These are phyloP conservation scores for Erodium trifolium DNA, from an alignment of 441 rosid genomes.

Conservation along the genomic window DNA sequence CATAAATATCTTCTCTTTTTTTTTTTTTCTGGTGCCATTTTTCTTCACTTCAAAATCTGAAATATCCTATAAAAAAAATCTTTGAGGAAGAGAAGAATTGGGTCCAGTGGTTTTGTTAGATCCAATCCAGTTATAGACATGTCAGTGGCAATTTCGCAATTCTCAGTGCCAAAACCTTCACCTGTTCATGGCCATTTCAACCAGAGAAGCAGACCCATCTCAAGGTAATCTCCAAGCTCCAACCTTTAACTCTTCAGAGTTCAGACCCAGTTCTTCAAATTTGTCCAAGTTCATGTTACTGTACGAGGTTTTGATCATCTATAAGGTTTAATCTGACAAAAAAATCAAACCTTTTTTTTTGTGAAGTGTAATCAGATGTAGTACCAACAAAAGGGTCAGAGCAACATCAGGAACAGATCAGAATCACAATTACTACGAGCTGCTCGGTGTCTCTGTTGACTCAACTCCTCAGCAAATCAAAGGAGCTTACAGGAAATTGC, in stretches of 20 bases:
- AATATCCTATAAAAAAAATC: background rate
- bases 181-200: too few species aligned
- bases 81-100: background rate
- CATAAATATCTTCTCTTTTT: background rate
- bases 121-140: conserved; percentile 12
- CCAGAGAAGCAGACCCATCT: conserved; percentile 1
- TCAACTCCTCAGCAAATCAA: conserved; percentile 37
- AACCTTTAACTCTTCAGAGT: background rate
- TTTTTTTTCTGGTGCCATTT: background rate
- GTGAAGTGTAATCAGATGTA: conserved; percentile 25
- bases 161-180: conserved; percentile 19
- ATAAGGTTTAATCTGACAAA: background rate
- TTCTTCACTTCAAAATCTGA: background rate
- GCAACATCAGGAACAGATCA: conserved; percentile 18
- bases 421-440: conserved; percentile 36
- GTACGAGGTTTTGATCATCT: background rate
- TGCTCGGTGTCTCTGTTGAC: conserved; percentile 43
- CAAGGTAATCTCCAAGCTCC: conserved; percentile 23
- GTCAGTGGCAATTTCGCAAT: conserved; percentile 17
- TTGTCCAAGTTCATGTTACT: background rate
- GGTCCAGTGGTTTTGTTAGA: conserved; percentile 1
- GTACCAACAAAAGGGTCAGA: conserved; percentile 11
- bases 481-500: conserved; percentile 56
- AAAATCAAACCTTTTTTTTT: too few species aligned
- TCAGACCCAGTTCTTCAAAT: background rate